Base-by-base conservation (phyloP, 2,329 filamentous ascomycete species). In the Hymenoscyphus repandus region DNA sequence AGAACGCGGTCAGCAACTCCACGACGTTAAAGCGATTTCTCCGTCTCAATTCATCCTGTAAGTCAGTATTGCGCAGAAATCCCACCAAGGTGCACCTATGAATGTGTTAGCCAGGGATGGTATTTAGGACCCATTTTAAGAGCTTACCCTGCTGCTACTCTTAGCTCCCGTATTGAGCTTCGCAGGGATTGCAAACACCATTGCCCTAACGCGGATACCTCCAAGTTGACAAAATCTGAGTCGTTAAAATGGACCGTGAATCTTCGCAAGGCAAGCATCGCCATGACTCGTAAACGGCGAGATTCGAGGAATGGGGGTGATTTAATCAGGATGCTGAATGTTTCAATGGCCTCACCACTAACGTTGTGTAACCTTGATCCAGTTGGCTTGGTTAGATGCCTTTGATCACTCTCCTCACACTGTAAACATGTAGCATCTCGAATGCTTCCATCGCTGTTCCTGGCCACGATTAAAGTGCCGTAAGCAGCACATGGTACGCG, bases 111-210 rank as follows among this genome's bases (percentile, higher is more conserved):
- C 4, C 33, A n/a, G 10, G 18, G 6, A 3, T 13, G 9, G n/a
- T 43, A n/a, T 17, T 34, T 9, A 9, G 13, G 32, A 36, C 52
- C 13, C 39, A 22, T 42, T 12, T 44, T 40, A 15, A 45, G 44
- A 57, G 57, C 54, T 52, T 48, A 85, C 74, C 86, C 87, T 51
- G 91, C 87, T 34, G 86, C 86, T 60, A 96, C 80, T 31, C 92
- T 83, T 27, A 97, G 72, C 66, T 97, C 93, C 63, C 92, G 80
- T 17, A 90, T 69, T 1, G 91, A 95, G 67, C 91, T 95, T 56
- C 85, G 84, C 36, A 97, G 72, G 0, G 86, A 89, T 58, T 86
- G 81, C 4, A 96, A 71, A 63, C 90, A 91, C 80, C 88, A 92
- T 62, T 91, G 84, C 0, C 88, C 90, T 37, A 89, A 71, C 0